A percentile compares a stretch with the other conserved stretches of the same genome.
phyloP scores from a whole-genome alignment of 345 rosid species.

The Citrus hindsii region DNA sequence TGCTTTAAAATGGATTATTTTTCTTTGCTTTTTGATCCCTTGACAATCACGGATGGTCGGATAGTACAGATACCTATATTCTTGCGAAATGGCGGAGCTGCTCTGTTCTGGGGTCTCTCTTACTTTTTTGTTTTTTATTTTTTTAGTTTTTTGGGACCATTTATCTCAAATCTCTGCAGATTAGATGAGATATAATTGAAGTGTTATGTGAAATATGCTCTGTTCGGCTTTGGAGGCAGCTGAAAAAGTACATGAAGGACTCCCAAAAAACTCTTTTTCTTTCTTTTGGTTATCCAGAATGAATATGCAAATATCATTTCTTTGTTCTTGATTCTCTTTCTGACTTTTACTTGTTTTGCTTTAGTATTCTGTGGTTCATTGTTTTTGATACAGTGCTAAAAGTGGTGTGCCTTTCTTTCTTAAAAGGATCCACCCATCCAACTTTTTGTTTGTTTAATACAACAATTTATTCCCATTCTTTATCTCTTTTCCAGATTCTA shows the following conservation, averaged over 20 bases:
- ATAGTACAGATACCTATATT: too few relatives aligned
- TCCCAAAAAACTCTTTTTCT: conserved; percentile 15
- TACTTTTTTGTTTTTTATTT: not conserved
- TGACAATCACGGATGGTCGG: too few relatives aligned
- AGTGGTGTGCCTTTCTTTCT: conserved; percentile 15
- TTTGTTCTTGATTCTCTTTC: not conserved
- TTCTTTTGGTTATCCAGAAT: conserved; percentile 13
- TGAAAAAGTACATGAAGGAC: conserved; percentile 9
- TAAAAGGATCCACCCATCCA: not conserved
- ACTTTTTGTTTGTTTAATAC: not conserved
- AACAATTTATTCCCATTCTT: not conserved
- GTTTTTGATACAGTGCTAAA: conserved; percentile 2
- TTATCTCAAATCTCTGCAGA: not conserved
- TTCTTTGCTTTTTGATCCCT: too few relatives aligned
- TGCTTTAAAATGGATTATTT: too few relatives aligned
- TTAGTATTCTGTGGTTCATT: not conserved
- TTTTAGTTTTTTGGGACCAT: not conserved
- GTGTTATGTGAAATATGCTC: not conserved
- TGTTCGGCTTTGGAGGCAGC: conserved; percentile 7
- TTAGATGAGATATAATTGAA: not conserved
- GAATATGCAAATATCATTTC: not conserved
- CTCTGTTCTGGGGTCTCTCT: not conserved
- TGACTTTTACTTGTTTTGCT: not conserved
- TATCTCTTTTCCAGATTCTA: not conserved
- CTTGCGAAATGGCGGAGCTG: not conserved